phyloP scores from a whole-genome alignment of 352 stramenopile species.

The Halophytophthora polymorphica region DNA sequence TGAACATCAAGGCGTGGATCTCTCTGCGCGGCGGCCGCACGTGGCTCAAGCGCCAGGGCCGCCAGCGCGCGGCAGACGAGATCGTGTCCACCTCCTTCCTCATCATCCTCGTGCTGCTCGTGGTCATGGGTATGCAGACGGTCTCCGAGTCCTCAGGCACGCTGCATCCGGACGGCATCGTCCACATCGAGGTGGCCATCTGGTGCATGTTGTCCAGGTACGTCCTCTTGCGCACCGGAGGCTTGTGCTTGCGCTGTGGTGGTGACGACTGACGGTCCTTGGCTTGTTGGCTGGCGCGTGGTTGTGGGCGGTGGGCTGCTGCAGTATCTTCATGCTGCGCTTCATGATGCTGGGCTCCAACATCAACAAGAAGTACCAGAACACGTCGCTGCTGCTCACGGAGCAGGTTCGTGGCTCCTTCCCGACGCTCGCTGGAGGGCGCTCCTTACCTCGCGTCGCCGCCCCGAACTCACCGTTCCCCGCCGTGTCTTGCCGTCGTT shows the following conservation, averaged over 20 bases:
- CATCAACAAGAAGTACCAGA: constrained; percentile 91
- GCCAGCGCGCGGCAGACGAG: constrained; percentile 83
- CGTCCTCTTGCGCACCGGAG: too few relatives aligned
- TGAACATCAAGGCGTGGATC: constrained; percentile 91
- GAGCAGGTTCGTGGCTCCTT: constrained; percentile 62
- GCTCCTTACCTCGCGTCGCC: not conserved
- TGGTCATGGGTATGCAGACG: constrained; percentile 83
- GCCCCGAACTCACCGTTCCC: constrained; percentile 1
- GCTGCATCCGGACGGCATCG: constrained; percentile 56
- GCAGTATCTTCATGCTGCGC: constrained; percentile 85
- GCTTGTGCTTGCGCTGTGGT: too few relatives aligned
- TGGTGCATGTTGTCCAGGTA: constrained; percentile 85
- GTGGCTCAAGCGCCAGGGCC: constrained; percentile 85
- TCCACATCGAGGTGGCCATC: constrained; percentile 84
- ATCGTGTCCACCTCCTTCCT: constrained; percentile 89
- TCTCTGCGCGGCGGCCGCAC: constrained; percentile 80
- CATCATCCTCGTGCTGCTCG: constrained; percentile 82
- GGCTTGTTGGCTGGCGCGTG: constrained; percentile 4
- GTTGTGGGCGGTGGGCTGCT: constrained; percentile 10
- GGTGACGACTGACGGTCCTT: not conserved
- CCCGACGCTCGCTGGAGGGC: constrained; percentile 16
- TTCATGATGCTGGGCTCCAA: constrained; percentile 90
- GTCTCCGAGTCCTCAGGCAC: constrained; percentile 56
- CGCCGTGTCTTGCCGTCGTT: constrained; percentile 11
- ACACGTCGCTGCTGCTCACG: constrained; percentile 88